phyloP scores from a whole-genome alignment of 2,329 filamentous ascomycete species.

The Celoporthe dispersa region DNA sequence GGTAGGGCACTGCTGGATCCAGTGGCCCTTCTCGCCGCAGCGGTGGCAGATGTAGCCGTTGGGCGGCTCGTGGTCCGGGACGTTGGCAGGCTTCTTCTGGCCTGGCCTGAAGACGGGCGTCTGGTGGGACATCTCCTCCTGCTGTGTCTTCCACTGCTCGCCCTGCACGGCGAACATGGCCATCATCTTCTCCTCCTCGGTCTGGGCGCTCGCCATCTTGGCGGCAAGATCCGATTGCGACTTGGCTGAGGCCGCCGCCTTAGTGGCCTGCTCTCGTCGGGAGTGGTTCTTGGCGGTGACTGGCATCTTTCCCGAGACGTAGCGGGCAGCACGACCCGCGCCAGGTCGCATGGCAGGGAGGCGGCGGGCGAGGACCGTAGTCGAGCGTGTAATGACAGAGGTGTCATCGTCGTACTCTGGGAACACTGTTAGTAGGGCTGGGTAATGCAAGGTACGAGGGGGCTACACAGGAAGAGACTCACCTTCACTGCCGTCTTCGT shows the following conservation, averaged over 20 bases:
- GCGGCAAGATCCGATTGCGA: conserved; percentile 60
- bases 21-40: conserved; percentile 97
- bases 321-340: conserved; percentile 87
- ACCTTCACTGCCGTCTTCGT: conserved; percentile 91
- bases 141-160: conserved; percentile 90
- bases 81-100: conserved; percentile 70
- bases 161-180: conserved; percentile 91
- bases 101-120: conserved; percentile 65
- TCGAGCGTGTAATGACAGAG: conserved; percentile 93
- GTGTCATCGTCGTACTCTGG: conserved; percentile 97
- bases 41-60: conserved; percentile 95
- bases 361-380: conserved; percentile 86
- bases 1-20: conserved; percentile 98
- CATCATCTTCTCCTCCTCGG: conserved; percentile 90
- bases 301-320: conserved; percentile 96
- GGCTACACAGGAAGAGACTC: conserved; percentile 44
- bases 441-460: background rate
- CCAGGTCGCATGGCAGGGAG: conserved; percentile 83
- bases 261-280: conserved; percentile 65
- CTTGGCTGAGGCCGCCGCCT: conserved; percentile 57
- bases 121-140: conserved; percentile 88
- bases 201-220: conserved; percentile 78
- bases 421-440: conserved; percentile 7
- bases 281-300: conserved; percentile 81
- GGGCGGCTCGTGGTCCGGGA: conserved; percentile 91